Conservation (phyloP, 345 rosid genomes). For the Lenwebbia sp. region DNA sequence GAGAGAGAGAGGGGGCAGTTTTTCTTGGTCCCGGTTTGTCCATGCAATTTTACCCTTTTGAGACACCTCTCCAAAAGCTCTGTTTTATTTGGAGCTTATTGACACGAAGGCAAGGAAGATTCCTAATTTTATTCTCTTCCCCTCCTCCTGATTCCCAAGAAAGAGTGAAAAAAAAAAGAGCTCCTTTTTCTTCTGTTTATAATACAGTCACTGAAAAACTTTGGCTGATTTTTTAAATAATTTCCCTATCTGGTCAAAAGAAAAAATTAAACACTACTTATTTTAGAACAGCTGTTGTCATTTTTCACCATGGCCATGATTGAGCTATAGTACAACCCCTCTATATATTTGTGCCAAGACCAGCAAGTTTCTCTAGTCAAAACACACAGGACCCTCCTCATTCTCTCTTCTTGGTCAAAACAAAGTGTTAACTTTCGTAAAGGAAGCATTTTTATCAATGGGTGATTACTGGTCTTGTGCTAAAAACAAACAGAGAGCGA, state of each 20-base stretch:
- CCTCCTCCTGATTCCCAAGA: constrained; percentile 14
- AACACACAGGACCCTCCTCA: not conserved
- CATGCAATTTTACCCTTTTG: not conserved
- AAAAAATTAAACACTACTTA: not conserved
- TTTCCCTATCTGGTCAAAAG: not conserved
- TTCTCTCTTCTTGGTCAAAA: not conserved
- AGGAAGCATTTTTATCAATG: constrained; percentile 15
- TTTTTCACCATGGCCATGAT: not conserved
- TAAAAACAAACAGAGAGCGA: constrained; percentile 5
- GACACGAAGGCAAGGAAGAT: constrained; percentile 15
- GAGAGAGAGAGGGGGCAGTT: not conserved
- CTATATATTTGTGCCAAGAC: not conserved
- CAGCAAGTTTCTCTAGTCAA: not conserved
- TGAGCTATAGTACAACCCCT: not conserved
- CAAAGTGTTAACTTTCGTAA: not conserved
- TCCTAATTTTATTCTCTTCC: constrained; percentile 38
- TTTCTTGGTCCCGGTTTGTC: not conserved
- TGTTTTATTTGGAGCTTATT: not conserved
- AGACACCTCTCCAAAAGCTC: not conserved
- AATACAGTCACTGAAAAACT: not conserved
- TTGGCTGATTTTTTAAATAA: not conserved
- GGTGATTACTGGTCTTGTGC: constrained; percentile 16
- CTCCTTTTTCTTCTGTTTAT: not conserved
- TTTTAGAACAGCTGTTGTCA: not conserved
- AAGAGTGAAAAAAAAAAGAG: not conserved